Conservation (phyloP, 106 monocot species). For the Narthecium ossifragum region DNA sequence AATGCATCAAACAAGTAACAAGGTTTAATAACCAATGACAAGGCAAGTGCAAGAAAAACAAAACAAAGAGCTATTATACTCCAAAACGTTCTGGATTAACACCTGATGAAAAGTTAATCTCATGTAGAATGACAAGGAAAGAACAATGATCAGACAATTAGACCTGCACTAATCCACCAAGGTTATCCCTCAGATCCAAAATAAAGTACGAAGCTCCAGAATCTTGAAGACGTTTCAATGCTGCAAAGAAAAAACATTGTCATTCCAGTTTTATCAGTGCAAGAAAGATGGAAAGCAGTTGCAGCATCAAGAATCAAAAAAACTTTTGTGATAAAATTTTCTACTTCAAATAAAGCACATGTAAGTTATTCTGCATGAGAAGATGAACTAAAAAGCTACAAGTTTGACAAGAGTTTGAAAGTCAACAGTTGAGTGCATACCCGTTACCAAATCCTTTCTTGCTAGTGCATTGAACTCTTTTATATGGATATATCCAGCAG, state of each 20-base stretch:
- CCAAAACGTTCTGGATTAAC: no score
- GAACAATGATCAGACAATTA: not conserved
- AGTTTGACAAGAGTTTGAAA: not conserved
- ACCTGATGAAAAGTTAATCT: no score
- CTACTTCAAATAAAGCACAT: no score
- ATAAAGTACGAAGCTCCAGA: conserved; percentile 79
- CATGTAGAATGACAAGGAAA: no score
- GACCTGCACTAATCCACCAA: conserved; percentile 95
- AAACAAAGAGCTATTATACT: no score
- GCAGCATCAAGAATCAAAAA: not conserved
- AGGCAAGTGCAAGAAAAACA: no score
- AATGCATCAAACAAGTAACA: no score
- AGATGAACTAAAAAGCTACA: not conserved
- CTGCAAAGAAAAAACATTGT: conserved; percentile 30
- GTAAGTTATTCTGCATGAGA: no score
- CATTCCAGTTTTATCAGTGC: no score
- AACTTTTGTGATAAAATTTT: not conserved
- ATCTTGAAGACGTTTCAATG: conserved; percentile 70
- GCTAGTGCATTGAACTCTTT: conserved; percentile 99
- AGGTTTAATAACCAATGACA: no score
- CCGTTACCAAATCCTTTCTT: conserved; percentile 82
- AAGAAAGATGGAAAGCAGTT: no score
- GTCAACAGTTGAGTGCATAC: conserved; percentile 20
- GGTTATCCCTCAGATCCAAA: conserved; percentile 97
- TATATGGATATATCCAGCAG: conserved; percentile 80